Evolutionary conservation across 768 basidiomycete genomes (phyloP).

Genomic region (Hygrophoropsis aurantiaca): DNA sequence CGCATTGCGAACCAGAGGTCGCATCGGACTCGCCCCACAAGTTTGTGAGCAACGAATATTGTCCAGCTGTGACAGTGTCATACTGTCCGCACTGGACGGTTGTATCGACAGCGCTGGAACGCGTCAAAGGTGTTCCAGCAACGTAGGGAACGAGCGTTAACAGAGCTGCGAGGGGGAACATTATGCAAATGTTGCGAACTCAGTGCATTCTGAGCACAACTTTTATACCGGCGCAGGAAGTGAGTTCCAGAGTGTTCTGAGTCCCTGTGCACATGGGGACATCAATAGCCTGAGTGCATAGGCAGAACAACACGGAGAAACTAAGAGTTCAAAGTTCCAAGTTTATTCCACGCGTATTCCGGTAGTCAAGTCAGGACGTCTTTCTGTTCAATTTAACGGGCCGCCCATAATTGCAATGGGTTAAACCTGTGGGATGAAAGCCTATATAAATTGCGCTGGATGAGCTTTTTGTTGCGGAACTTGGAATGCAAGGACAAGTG

Average conservation of each 20-base stretch:
- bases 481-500: too few species aligned
- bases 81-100: constrained; percentile 45
- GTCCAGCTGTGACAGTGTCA: constrained; percentile 43
- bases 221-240: neutral
- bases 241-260: neutral
- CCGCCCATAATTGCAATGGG: too few species aligned
- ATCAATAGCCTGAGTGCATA: neutral
- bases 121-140: constrained; percentile 6
- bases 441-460: too few species aligned
- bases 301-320: neutral
- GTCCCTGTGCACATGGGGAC: neutral
- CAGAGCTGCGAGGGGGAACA: neutral
- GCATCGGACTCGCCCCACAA: constrained; percentile 43
- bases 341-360: neutral
- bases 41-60: constrained; percentile 51
- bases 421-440: too few species aligned
- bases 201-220: neutral
- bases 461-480: too few species aligned
- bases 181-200: neutral
- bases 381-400: too few species aligned
- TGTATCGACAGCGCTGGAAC: constrained; percentile 17
- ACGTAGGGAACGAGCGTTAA: constrained; percentile 20
- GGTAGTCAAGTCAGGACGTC: neutral
- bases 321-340: neutral
- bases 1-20: constrained; percentile 51